phyloP scores from a whole-genome alignment of 2,329 filamentous ascomycete genomes.

The Alternaria tenuissima region DNA sequence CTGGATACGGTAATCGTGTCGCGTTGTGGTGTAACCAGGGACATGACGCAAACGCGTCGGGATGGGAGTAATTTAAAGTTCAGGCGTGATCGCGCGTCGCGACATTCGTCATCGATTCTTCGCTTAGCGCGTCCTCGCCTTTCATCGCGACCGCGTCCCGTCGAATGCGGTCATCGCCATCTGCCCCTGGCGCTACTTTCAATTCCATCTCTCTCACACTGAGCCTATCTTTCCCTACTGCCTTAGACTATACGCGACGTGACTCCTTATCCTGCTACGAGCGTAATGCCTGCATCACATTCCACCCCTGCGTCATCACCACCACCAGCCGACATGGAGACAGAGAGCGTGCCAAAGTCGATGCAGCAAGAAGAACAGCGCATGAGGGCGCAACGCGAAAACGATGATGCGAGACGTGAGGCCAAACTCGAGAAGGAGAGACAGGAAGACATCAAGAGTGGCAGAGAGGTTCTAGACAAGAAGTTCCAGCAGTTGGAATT shows the following conservation, averaged over 20 bases:
- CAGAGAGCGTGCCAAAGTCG: conserved; percentile 45
- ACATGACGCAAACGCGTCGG: neutral
- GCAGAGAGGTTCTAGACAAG: conserved; percentile 55
- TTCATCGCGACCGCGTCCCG: conserved; percentile 23
- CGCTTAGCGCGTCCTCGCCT: conserved; percentile 33
- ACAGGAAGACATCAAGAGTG: conserved; percentile 57
- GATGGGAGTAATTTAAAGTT: conserved; percentile 13
- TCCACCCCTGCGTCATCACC: conserved; percentile 48
- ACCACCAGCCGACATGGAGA: conserved; percentile 40
- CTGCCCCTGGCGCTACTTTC: conserved; percentile 14
- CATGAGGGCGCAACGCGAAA: conserved; percentile 54
- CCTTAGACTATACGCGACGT: conserved; percentile 17
- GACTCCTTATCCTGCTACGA: conserved; percentile 34
- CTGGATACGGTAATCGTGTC: neutral
- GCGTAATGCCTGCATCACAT: conserved; percentile 30
- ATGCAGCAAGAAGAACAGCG: conserved; percentile 58
- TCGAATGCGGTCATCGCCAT: conserved; percentile 15
- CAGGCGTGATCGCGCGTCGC: conserved; percentile 40
- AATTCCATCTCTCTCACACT: neutral
- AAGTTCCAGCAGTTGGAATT: conserved; percentile 63
- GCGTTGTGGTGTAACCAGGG: neutral
- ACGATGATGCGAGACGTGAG: conserved; percentile 56
- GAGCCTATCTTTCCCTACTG: neutral
- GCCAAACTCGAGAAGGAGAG: conserved; percentile 55
- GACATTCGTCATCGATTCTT: conserved; percentile 33